Evolutionary conservation across 1,284 basidiomycete species (phyloP).

Genomic region (Apiotrichum sp.): DNA sequence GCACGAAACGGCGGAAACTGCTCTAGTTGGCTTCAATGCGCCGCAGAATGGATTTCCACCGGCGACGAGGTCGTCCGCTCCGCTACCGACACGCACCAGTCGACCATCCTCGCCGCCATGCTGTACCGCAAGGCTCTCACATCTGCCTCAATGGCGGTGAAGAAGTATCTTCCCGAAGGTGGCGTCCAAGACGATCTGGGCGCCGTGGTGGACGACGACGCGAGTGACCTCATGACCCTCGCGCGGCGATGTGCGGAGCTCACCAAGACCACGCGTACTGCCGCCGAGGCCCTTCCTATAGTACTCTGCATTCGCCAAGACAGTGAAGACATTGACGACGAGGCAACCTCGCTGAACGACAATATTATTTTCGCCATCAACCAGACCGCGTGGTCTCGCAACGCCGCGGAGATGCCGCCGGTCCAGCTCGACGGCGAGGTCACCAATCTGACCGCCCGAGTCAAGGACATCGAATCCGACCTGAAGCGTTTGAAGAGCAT

Average conservation of each 20-base stretch:
- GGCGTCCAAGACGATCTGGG: constrained; percentile 15
- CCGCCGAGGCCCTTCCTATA: constrained; percentile 10
- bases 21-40: constrained; percentile 11
- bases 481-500: constrained; percentile 1
- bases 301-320: constrained; percentile 9
- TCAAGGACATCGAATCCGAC: constrained; percentile 1
- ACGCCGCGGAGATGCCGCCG: neutral
- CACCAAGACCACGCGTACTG: neutral
- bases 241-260: constrained; percentile 9
- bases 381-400: constrained; percentile 8
- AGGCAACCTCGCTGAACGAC: neutral
- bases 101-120: constrained; percentile 17
- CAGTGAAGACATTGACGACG: constrained; percentile 1
- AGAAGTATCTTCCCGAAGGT: constrained; percentile 2
- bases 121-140: constrained; percentile 15
- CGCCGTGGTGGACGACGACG: constrained; percentile 9
- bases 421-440: constrained; percentile 1
- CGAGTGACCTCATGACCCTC: constrained; percentile 8
- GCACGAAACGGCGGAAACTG: constrained; percentile 4
- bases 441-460: neutral
- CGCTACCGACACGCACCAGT: constrained; percentile 9
- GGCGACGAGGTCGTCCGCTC: constrained; percentile 6
- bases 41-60: constrained; percentile 9
- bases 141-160: constrained; percentile 9
- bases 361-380: constrained; percentile 6